Conservation (phyloP, 192 early-diverging fungal species). For the Phlyctochytrium planicorne region DNA sequence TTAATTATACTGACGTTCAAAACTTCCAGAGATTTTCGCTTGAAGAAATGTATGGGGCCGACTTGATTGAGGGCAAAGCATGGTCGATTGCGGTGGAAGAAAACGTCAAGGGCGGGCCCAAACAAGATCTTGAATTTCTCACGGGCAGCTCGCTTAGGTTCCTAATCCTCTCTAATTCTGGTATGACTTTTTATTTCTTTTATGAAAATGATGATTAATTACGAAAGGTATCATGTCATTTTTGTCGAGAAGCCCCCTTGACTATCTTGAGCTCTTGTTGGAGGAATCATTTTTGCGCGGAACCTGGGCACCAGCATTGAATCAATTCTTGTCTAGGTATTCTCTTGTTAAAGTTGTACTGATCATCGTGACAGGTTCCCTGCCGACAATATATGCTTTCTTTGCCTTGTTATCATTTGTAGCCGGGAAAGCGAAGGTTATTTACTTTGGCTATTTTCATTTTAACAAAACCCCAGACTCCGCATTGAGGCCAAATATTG, state of each 20-base stretch:
- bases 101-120: conserved; percentile 15
- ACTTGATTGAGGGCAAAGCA: conserved; percentile 72
- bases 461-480: conserved; percentile 48
- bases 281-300: conserved; percentile 8
- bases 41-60: conserved; percentile 11
- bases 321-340: conserved; percentile 17
- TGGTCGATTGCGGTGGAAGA: conserved; percentile 72
- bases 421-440: neutral
- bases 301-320: conserved; percentile 16
- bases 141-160: neutral
- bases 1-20: neutral
- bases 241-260: conserved; percentile 12
- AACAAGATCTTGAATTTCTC: conserved; percentile 21
- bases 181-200: conserved; percentile 35
- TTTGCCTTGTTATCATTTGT: conserved; percentile 79
- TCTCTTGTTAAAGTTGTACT: conserved; percentile 47
- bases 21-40: conserved; percentile 24
- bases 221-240: conserved; percentile 14
- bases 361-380: conserved; percentile 50
- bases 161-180: conserved; percentile 71
- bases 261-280: conserved; percentile 9
- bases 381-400: conserved; percentile 63
- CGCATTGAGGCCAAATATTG: conserved; percentile 11
- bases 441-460: conserved; percentile 45
- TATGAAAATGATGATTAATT: too few relatives aligned